These are phyloP conservation scores for Nymphaea colorata DNA, from an alignment of 164 flowering plant species.

Conservation along the genomic window DNA sequence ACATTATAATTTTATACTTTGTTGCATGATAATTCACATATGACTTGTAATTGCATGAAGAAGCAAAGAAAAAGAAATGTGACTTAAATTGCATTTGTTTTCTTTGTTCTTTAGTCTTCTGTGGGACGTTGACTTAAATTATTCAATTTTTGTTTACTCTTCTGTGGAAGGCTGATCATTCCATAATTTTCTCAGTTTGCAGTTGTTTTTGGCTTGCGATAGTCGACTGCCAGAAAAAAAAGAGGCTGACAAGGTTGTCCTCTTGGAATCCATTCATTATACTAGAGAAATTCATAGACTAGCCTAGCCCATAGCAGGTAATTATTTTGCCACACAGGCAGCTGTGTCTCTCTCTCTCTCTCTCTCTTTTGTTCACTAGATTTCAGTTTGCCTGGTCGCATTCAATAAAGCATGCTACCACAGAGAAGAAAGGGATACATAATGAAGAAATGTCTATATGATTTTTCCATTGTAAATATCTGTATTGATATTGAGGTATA, in stretches of 20 bases:
- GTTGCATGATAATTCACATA: too few relatives aligned
- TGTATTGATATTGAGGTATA: slow-evolving; percentile 1
- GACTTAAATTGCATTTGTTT: background rate
- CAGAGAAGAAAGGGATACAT: background rate
- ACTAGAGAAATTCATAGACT: slow-evolving; percentile 2
- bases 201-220: background rate
- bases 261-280: background rate
- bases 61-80: too few relatives aligned
- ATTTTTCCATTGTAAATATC: background rate
- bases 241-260: background rate
- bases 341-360: slow-evolving; percentile 27
- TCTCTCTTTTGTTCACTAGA: slow-evolving; percentile 11
- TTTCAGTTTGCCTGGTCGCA: slow-evolving; percentile 36
- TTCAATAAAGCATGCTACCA: slow-evolving; percentile 18
- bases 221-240: background rate
- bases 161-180: background rate
- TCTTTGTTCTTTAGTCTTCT: background rate
- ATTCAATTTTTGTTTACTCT: background rate
- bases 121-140: background rate
- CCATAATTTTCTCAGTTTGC: background rate
- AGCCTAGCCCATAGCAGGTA: slow-evolving; percentile 11
- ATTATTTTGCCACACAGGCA: slow-evolving; percentile 31
- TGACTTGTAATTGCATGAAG: too few relatives aligned
- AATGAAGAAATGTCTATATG: background rate
- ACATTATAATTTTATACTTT: too few relatives aligned